phyloP scores from a whole-genome alignment of 768 basidiomycete species.

The Russula brevipes region DNA sequence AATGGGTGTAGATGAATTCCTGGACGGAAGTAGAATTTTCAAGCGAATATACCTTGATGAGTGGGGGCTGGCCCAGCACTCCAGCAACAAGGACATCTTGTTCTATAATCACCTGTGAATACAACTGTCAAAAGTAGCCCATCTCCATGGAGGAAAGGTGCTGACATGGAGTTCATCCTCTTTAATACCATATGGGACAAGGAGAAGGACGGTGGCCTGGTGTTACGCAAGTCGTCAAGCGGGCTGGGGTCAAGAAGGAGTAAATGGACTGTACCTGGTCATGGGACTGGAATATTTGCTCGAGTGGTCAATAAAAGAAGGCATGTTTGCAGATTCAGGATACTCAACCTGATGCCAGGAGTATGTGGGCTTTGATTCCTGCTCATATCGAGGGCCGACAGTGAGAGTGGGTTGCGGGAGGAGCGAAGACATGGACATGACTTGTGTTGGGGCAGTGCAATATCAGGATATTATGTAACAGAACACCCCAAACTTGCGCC shows the following conservation, averaged over 20 bases:
- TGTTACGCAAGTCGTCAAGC: constrained; percentile 25
- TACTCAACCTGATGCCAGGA: constrained; percentile 81
- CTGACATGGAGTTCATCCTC: constrained; percentile 61
- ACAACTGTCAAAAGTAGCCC: constrained; percentile 3
- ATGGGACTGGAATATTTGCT: constrained; percentile 54
- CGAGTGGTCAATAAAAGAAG: constrained; percentile 11
- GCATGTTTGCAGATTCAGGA: not conserved
- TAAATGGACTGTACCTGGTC: constrained; percentile 58
- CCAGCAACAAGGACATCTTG: constrained; percentile 67
- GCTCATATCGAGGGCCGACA: constrained; percentile 5
- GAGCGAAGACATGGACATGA: not conserved
- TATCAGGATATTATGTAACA: constrained; percentile 16
- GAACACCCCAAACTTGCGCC: not conserved
- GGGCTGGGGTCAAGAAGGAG: constrained; percentile 7
- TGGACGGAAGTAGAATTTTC: not conserved
- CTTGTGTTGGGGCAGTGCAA: not conserved
- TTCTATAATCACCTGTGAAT: constrained; percentile 64
- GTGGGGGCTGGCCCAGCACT: constrained; percentile 61
- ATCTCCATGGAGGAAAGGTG: constrained; percentile 1
- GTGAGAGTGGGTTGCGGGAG: not conserved
- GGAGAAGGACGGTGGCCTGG: constrained; percentile 71
- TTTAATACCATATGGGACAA: constrained; percentile 65
- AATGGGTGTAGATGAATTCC: not conserved
- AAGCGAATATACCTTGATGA: constrained; percentile 57
- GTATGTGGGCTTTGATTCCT: constrained; percentile 40